Evolutionary conservation across 2,329 filamentous ascomycete species (phyloP).

Genomic region (Pseudogymnoascus sp.): DNA sequence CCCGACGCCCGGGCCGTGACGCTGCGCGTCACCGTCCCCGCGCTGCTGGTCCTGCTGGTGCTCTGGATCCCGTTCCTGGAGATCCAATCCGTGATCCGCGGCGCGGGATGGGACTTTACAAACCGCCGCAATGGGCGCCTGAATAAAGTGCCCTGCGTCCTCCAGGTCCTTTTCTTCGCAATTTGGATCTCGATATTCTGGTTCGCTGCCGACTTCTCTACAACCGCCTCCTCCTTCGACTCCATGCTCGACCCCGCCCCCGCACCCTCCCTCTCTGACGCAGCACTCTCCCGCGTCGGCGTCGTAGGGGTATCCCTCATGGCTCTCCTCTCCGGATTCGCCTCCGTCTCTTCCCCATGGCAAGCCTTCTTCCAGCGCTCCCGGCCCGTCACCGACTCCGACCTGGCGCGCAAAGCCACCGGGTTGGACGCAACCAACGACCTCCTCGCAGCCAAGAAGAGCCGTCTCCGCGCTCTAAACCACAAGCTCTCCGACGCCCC

Average conservation of each 20-base stretch:
- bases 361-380: slow-evolving; percentile 65
- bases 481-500: slow-evolving; percentile 46
- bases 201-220: slow-evolving; percentile 52
- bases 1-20: slow-evolving; percentile 58
- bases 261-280: slow-evolving; percentile 32
- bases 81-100: slow-evolving; percentile 48
- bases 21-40: slow-evolving; percentile 60
- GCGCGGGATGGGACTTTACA: slow-evolving; percentile 54
- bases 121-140: slow-evolving; percentile 46
- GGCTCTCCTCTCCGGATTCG: slow-evolving; percentile 82
- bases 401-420: slow-evolving; percentile 68
- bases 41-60: slow-evolving; percentile 63
- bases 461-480: slow-evolving; percentile 61
- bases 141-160: slow-evolving; percentile 53
- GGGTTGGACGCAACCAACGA: slow-evolving; percentile 72
- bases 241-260: slow-evolving; percentile 10
- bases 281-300: slow-evolving; percentile 61
- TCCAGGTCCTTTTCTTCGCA: slow-evolving; percentile 55
- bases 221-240: slow-evolving; percentile 15
- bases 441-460: slow-evolving; percentile 68
- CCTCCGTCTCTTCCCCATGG: slow-evolving; percentile 81
- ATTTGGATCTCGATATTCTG: slow-evolving; percentile 69
- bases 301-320: slow-evolving; percentile 81
- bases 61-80: slow-evolving; percentile 72
- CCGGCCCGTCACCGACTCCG: slow-evolving; percentile 60